Base-by-base conservation (phyloP, 176 grass and related monocot genomes). In the Hsuehochloa calcarea region DNA sequence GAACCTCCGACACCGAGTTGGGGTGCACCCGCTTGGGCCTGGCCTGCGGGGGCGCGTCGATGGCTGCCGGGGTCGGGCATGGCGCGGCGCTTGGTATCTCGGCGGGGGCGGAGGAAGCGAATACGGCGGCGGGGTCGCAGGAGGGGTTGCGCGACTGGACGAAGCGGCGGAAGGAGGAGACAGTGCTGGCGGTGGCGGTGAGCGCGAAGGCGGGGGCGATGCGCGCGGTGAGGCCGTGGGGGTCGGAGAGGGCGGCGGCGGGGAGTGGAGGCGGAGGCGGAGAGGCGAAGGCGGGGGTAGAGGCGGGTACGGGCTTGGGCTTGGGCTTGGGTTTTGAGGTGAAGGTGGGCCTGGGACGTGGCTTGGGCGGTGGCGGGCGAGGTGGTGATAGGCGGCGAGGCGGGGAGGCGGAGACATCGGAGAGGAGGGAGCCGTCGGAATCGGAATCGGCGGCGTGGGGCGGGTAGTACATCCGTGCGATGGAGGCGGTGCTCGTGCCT, bases 1-100 rank as follows among this genome's bases (percentile, higher is more conserved):
- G 41, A 39, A 81, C 88, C 65, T 89, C 80, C 56, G 67, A 91
- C 11, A 95, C 82, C 13, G 83, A 90, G 67, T 95, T 98, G 62
- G 96, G 93, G 68, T 95, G 96, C 62, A 93, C 68, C 59, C 86
- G 79, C 46, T 89, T 98, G 79, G 84, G 81, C 69, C 91, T 89
- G 37, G 56, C 40, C 76, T 85, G 88, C 62, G 68, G 84, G 22
- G 60, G 84, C 34, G 78, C 85, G 12, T 29, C 78, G 34, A 44
- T 35, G 80, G 52, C 39, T 41, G 80, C 39, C 8, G 68, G 15
- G 10, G 50, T 31, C 74, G 35, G 74, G 22, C 47, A 62, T 13
- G 61, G 64, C 27, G 51, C 73, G 65, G 56, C 65, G 4, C 2
- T 80, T 40, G 52, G n/a, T 80, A 50, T 10, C 26, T 84, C 84